Conservation (phyloP, 1,139 yeast species). For the Saccharomycopsis crataegensis region DNA sequence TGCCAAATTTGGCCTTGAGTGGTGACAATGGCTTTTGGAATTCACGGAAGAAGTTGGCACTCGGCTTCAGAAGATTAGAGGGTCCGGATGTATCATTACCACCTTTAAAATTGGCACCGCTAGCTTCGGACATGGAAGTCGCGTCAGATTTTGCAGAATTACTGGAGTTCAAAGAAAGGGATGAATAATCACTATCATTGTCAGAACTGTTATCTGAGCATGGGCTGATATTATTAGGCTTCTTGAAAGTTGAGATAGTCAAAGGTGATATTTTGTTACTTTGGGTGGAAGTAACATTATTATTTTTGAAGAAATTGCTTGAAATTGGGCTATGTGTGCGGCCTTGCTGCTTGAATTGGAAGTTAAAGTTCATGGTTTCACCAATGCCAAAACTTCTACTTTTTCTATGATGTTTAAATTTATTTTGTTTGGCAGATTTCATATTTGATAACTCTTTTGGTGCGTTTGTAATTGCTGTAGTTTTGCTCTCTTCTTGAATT, state of each 20-base stretch:
- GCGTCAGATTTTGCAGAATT: not conserved
- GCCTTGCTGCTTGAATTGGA: not conserved
- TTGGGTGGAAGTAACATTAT: no score
- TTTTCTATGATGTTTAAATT: slow-evolving; percentile 14
- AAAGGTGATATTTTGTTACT: no score
- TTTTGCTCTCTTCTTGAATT: not conserved
- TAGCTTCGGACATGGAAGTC: no score
- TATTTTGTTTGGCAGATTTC: slow-evolving; percentile 13
- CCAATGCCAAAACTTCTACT: slow-evolving; percentile 18
- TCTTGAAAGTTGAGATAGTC: no score
- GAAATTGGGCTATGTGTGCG: not conserved
- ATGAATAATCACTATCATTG: not conserved
- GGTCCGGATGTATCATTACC: no score
- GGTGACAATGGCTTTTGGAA: slow-evolving; percentile 16
- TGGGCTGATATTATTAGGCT: no score
- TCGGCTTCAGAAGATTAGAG: no score
- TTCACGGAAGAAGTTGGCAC: slow-evolving; percentile 2
- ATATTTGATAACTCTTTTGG: slow-evolving; percentile 1
- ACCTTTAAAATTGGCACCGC: no score
- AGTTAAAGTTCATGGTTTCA: slow-evolving; percentile 9
- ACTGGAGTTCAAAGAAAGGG: not conserved
- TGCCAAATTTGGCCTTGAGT: slow-evolving; percentile 4
- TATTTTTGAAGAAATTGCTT: not conserved
- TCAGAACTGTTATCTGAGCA: no score
- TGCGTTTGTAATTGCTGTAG: not conserved